Evolutionary conservation across 2,329 filamentous ascomycete species (phyloP), one percentile per base, ranked within the genome.

Genomic region (Aureobasidium sp.): DNA sequence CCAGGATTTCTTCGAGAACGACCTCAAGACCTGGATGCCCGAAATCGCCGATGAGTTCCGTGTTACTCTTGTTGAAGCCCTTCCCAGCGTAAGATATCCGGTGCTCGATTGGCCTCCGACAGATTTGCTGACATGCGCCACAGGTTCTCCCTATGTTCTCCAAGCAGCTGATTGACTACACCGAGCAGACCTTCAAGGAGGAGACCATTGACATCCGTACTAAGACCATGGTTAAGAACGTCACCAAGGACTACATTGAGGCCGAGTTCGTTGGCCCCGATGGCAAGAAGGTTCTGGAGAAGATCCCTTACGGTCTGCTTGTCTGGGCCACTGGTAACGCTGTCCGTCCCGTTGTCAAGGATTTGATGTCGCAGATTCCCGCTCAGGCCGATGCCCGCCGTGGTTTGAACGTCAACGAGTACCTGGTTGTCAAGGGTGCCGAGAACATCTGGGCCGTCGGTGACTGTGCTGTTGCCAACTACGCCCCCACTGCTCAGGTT

Each of bases 241-340:
- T 99, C 63, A 96, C 91, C 36, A 88, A 94, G 70, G 95, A 89
- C 78, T 87, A 85, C 72, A 93, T 99, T 71, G 91, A 97, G 79
- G 94, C 93, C 66, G 90, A 96, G 76, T 85, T 86, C 55, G 87
- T 86, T 61, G 84, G 85, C 58, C 87, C 92, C 21, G 90, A 96
- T 69, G 94, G 94, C 73, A 84, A 85, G 78, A 97, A 96, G 81
- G 81, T 87, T 68, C 77, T 85, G 41, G 84, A 96, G 72, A 82
- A 83, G 59, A 91, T 97, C 67, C 93, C 94, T 65, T 99, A 95
- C 74, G 94, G 94, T 71, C 86, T 97, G 45, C 87, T 99, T 48
- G 94, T 99, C 66, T 99, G 94, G 94, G 94, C 94, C 54, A 99
- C 94, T 41, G 94, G 94, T 73, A 99, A 99, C 76, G 91, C 94